phyloP scores from a whole-genome alignment of 1,284 basidiomycete genomes.

The Tylopilus microsporus region DNA sequence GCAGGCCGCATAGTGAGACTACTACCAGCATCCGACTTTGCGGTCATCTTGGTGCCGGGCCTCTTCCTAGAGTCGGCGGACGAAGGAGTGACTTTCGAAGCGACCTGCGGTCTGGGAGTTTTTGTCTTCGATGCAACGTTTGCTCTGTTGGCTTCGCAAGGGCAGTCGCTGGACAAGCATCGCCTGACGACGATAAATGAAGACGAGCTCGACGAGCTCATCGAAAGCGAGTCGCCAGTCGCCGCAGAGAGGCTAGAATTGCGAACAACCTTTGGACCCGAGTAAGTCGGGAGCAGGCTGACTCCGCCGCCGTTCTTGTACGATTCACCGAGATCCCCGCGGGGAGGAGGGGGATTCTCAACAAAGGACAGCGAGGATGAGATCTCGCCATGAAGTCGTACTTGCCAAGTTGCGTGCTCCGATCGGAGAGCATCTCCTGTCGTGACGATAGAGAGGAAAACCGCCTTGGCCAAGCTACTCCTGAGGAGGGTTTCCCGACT shows the following conservation, averaged over 20 bases:
- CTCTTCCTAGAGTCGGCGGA: not conserved
- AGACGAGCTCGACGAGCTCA: not conserved
- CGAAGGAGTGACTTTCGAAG: not conserved
- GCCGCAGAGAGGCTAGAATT: not conserved
- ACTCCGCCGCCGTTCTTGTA: not conserved
- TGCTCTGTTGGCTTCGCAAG: conserved; percentile 12
- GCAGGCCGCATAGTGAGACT: not conserved
- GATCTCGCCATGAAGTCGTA: conserved; percentile 13
- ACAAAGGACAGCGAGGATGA: not conserved
- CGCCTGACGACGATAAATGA: conserved; percentile 9
- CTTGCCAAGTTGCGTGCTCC: conserved; percentile 15
- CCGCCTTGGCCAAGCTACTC: conserved; percentile 10
- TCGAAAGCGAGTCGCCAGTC: not conserved
- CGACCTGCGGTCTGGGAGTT: not conserved
- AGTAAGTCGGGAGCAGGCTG: not conserved
- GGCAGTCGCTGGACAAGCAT: conserved; percentile 14
- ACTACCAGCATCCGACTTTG: not conserved
- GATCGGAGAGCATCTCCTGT: conserved; percentile 14
- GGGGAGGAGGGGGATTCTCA: not conserved
- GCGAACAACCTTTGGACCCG: not conserved
- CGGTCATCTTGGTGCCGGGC: not conserved
- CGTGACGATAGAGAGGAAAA: conserved; percentile 6
- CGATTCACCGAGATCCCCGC: not conserved
- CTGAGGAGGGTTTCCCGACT: conserved; percentile 7
- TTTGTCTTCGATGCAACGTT: not conserved